Conservation (phyloP, 257 asterid genomes). For the Rehmannia glutinosa region DNA sequence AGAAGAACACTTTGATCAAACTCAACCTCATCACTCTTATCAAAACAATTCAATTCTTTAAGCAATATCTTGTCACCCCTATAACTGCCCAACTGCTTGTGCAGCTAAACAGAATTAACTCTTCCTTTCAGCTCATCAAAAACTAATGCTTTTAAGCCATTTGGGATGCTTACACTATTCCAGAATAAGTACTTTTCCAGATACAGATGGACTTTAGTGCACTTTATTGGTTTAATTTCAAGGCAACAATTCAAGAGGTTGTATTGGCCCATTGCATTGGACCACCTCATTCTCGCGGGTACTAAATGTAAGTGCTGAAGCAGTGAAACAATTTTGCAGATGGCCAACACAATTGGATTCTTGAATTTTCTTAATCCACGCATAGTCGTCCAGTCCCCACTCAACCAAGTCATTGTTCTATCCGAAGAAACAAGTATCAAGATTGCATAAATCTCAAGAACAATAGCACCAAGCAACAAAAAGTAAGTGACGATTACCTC, state of each 20-base stretch:
- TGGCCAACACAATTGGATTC: background rate
- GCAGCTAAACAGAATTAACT: background rate
- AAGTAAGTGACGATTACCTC: conserved; percentile 20
- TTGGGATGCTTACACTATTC: background rate
- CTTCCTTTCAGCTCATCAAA: conserved; percentile 1
- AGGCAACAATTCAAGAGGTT: conserved; percentile 20
- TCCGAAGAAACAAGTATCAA: background rate
- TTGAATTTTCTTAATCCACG: background rate
- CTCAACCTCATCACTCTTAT: background rate
- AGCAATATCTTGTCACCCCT: conserved; percentile 13
- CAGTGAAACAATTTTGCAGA: background rate
- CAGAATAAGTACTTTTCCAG: conserved; percentile 5
- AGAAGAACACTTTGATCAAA: conserved; percentile 30
- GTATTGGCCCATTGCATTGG: conserved; percentile 31
- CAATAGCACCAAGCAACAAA: conserved; percentile 21
- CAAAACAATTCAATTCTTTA: background rate
- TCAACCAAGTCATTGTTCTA: conserved; percentile 11
- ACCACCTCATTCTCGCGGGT: conserved; percentile 27
- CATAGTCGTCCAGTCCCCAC: background rate
- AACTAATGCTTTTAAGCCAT: conserved; percentile 5
- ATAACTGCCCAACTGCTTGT: background rate
- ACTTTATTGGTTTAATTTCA: background rate
- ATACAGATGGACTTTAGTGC: background rate
- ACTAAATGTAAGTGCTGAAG: background rate
- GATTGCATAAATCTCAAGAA: conserved; percentile 21